Base-by-base conservation (phyloP, 208 protist species). In the Crithidia fasciculata region DNA sequence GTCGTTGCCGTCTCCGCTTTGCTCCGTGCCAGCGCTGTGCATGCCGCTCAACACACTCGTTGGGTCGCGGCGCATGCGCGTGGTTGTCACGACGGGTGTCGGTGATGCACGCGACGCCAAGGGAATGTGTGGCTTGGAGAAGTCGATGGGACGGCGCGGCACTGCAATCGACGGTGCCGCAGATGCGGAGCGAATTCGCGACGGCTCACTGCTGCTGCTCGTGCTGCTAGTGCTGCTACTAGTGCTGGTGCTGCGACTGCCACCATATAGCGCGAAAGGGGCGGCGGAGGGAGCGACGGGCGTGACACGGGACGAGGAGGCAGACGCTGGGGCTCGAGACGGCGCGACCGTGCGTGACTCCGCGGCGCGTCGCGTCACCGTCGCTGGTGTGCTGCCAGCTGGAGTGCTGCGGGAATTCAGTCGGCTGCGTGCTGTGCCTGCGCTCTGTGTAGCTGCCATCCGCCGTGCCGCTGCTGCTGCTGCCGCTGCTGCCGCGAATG, bases 41-140 rank as follows among this genome's bases (percentile, higher is more conserved):
- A 28, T 28, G 28, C 28, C 28, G 28, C 28, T 1, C 28, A 28
- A 28, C 28, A 28, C 28, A 28, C 28, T 28, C 28, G 28, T 28
- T 28, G 28, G 28, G 28, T 28, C 28, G 28, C 28, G 28, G 28
- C 28, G 28, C 28, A 28, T 28, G 2, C 47, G 37, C 60, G 18
- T 18, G 8, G 56, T 16, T 58, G 56, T 12, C n/a, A 12, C 10
- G 16, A 16, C 3, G 3, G 2, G 36, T 44, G 40, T 58, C 37
- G 8, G 37, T 49, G 37, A 50, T 44, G 39, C 45, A 4, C 50
- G n/a, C 55, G 57, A 15, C 18, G 43, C 7, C 0, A 59, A 28
- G 9, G 19, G 60, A 10, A 81, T 58, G 45, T 72, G 54, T 19
- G 75, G 67, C 55, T 81, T 81, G 3, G 80, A 80, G 59, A 85